Evolutionary conservation across 1,284 basidiomycete species (phyloP), one percentile per base, ranked within the genome.

Genomic region (Kwoniella shivajii): DNA sequence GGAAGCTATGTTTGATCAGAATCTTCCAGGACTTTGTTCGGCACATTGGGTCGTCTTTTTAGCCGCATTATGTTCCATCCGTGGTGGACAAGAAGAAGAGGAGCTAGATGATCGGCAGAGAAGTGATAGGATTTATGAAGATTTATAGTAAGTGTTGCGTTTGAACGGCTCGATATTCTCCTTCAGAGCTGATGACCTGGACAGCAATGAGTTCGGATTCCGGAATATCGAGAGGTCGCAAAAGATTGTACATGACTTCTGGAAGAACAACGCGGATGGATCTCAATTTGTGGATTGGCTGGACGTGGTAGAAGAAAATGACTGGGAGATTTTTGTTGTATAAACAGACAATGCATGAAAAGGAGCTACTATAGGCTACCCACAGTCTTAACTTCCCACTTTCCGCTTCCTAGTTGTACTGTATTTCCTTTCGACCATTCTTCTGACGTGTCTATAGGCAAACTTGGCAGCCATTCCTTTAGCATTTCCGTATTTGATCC

Each of bases 31-130:
- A 20, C 50, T 67, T 26, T 71, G 67, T 50, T 67, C 65, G 22
- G 63, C 64, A 9, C 72, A 74, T 42, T 72, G 65, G 66, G 69
- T 68, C 9, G 54, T 72, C 16, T 74, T 74, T 49, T 50, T 63
- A 26, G 62, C 69, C 10, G 70, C 67, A 4, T 41, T 69, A 1
- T 69, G 66, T 50, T 53, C 61, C 3, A 51, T 64, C 11, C 42
- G 56, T 9, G 64, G 57, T 16, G 61, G 61, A 5, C 53, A 64
- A 20, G 44, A 57, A n/a, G 54, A 52, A 18, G 64, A 59, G 6
- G 57, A 60, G 34, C 18, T 57, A 38, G 63, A 67, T 51, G 68
- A 72, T 37, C 49, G 66, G 16, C 54, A 65, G 31, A 46, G 69
- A 29, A 57, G 64, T 6, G 63, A 64, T 16, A 49, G 56, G 59